Conservation (phyloP, 768 basidiomycete genomes). For the Termitomyces sp. region DNA sequence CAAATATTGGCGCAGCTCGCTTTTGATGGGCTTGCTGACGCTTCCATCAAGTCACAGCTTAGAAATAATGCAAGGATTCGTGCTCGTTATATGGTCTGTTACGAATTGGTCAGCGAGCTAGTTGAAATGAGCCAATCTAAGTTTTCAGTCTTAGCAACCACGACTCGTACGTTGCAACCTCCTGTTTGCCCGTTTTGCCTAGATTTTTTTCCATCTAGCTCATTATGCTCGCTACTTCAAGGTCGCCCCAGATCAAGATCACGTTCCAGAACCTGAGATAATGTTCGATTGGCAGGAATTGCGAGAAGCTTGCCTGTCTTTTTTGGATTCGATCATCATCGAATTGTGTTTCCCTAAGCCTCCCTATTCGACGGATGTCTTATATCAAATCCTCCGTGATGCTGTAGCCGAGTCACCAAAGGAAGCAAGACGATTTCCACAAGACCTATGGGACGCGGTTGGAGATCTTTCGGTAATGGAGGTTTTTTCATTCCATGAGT, state of each 20-base stretch:
- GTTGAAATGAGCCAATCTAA: conserved; percentile 58
- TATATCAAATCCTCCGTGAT: conserved; percentile 65
- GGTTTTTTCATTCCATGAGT: conserved; percentile 12
- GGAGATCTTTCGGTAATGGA: conserved; percentile 67
- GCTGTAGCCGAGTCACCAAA: conserved; percentile 68
- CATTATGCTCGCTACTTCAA: conserved; percentile 75
- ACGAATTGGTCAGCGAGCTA: conserved; percentile 55
- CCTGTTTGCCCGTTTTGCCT: background rate
- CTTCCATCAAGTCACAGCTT: conserved; percentile 47
- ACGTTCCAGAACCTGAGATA: conserved; percentile 44
- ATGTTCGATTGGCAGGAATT: conserved; percentile 63
- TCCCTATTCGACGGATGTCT: conserved; percentile 57
- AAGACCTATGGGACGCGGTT: conserved; percentile 74
- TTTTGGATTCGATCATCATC: conserved; percentile 78
- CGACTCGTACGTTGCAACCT: conserved; percentile 48
- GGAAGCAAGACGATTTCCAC: conserved; percentile 73
- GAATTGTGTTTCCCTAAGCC: conserved; percentile 75
- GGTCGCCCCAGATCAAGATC: conserved; percentile 20
- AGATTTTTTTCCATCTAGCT: conserved; percentile 31
- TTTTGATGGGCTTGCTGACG: conserved; percentile 50
- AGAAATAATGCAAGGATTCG: conserved; percentile 45
- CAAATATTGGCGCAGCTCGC: conserved; percentile 51
- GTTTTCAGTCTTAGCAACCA: conserved; percentile 66
- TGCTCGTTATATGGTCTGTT: conserved; percentile 56
- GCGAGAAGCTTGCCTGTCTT: conserved; percentile 64